A percentile compares a stretch with the other conserved stretches of the same genome.
phyloP scores from a whole-genome alignment of 2,329 filamentous ascomycete species.

The Pseudogymnoascus sp. region DNA sequence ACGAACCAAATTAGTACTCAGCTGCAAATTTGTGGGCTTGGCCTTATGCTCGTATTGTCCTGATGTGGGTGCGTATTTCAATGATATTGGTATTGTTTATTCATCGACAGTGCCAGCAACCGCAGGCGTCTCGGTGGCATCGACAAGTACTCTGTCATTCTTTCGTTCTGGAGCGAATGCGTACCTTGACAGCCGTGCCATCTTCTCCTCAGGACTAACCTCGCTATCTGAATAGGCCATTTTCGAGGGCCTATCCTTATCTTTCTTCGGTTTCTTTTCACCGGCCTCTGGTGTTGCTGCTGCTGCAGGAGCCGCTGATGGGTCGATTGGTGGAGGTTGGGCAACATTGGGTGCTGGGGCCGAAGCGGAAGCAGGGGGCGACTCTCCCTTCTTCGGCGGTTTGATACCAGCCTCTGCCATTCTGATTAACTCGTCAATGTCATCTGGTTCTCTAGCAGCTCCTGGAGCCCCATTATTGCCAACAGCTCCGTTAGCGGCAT shows the following conservation, averaged over 20 bases:
- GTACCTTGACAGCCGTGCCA: conserved; percentile 71
- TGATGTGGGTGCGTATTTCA: not conserved
- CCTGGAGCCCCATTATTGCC: conserved; percentile 41
- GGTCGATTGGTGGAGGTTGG: conserved; percentile 34
- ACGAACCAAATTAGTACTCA: conserved; percentile 9
- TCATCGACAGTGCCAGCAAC: conserved; percentile 20
- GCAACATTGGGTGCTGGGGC: conserved; percentile 25
- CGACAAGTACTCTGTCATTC: conserved; percentile 25
- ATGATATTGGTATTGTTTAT: not conserved
- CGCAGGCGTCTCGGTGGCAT: conserved; percentile 18
- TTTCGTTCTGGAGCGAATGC: conserved; percentile 46
- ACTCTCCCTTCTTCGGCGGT: conserved; percentile 34
- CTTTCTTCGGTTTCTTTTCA: conserved; percentile 58
- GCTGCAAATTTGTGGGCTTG: conserved; percentile 1
- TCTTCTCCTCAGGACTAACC: conserved; percentile 79
- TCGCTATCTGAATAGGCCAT: conserved; percentile 78
- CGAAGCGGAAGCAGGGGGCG: conserved; percentile 34
- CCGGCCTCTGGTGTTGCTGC: conserved; percentile 34
- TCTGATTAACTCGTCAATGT: conserved; percentile 57
- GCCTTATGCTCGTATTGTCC: not conserved
- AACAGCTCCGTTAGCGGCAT: conserved; percentile 33
- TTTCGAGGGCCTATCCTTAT: conserved; percentile 57
- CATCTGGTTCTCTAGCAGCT: conserved; percentile 42
- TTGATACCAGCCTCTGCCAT: conserved; percentile 55
- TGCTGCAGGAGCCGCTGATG: conserved; percentile 30